These are phyloP conservation scores for Sporothrix mexicana DNA, from an alignment of 2,329 filamentous ascomycete genomes.

Conservation along the genomic window DNA sequence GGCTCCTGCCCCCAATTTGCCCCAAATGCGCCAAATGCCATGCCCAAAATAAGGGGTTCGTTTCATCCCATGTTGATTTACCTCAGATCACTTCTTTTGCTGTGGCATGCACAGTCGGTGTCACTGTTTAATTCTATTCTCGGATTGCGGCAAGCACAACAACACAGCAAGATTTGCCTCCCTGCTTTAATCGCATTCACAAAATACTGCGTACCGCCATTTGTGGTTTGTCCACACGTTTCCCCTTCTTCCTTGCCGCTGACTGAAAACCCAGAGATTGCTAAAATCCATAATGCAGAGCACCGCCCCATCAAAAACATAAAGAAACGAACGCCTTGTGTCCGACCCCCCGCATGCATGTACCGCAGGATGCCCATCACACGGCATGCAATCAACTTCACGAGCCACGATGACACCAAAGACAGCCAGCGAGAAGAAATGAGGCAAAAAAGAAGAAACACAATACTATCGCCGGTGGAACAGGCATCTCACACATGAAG, in stretches of 20 bases:
- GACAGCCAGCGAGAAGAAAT: neutral
- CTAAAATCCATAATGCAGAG: neutral
- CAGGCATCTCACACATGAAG: neutral
- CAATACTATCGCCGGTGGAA: neutral
- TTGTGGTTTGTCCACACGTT: neutral
- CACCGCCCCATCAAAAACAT: neutral
- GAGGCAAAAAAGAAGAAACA: neutral
- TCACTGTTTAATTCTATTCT: neutral
- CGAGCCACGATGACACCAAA: neutral
- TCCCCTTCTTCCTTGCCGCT: neutral
- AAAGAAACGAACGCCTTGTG: too few relatives aligned
- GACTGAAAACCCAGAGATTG: constrained; percentile 8
- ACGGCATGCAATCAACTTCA: too few relatives aligned
- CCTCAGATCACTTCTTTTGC: constrained; percentile 17
- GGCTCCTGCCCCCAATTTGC: too few relatives aligned
- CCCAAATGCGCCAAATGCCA: too few relatives aligned
- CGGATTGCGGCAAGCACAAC: neutral
- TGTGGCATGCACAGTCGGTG: neutral
- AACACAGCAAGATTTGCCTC: neutral
- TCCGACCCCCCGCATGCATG: too few relatives aligned
- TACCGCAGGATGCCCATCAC: too few relatives aligned
- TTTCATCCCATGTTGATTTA: constrained; percentile 36
- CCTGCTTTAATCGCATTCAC: neutral
- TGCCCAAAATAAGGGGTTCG: neutral
- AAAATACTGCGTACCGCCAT: too few relatives aligned